These are phyloP conservation scores for Xerocomellus dryophilus DNA, from an alignment of 768 basidiomycete genomes.

Conservation along the genomic window DNA sequence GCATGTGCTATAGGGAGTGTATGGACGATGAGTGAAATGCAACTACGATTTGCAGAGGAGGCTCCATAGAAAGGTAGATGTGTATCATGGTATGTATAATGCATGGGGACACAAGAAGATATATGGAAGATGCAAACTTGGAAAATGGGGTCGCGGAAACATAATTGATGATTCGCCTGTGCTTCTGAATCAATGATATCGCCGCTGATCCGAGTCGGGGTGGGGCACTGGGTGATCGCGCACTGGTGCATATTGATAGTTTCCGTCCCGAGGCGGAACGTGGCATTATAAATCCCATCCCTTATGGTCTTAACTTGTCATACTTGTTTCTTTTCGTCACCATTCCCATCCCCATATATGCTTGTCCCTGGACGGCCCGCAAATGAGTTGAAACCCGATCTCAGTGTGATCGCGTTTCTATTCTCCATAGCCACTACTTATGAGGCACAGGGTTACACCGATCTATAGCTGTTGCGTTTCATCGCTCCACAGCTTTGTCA, in stretches of 20 bases:
- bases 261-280: background rate
- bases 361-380: background rate
- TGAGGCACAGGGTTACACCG: background rate
- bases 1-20: conserved; percentile 2
- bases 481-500: background rate
- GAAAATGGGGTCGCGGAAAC: background rate
- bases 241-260: background rate
- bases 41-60: background rate
- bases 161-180: background rate
- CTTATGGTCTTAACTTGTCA: no score
- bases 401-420: background rate
- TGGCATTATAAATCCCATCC: background rate
- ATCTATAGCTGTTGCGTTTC: background rate
- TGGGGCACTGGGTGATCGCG: background rate
- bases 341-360: background rate
- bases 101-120: no score
- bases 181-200: background rate
- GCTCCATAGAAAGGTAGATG: background rate
- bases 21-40: conserved; percentile 10
- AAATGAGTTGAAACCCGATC: background rate
- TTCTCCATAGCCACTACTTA: background rate
- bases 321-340: background rate
- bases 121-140: background rate
- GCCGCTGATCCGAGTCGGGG: conserved; percentile 7
- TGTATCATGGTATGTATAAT: background rate